These are phyloP conservation scores for Bipolaris cookei DNA, from an alignment of 2,329 filamentous ascomycete species.

Conservation along the genomic window DNA sequence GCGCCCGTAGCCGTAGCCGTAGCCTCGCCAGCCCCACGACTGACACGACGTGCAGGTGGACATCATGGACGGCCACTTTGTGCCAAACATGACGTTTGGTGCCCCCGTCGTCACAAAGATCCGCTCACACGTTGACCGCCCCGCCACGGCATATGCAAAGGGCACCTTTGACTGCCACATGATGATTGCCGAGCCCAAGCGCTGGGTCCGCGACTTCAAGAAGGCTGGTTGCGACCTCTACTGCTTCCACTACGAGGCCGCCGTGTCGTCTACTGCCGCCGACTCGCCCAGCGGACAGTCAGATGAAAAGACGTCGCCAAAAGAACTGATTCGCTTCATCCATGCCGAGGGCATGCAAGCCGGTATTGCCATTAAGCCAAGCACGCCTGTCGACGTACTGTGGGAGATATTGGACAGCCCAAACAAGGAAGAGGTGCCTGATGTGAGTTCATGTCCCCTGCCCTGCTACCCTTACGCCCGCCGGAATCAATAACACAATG, in stretches of 20 bases:
- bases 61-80: conserved; percentile 99
- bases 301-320: conserved; percentile 77
- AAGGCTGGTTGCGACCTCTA: conserved; percentile 96
- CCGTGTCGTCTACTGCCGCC: conserved; percentile 80
- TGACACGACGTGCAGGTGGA: conserved; percentile 94
- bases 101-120: conserved; percentile 95
- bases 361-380: conserved; percentile 94
- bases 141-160: conserved; percentile 71
- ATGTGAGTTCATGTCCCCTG: conserved; percentile 66
- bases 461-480: conserved; percentile 7
- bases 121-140: conserved; percentile 80
- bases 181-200: conserved; percentile 99
- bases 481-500: conserved; percentile 24
- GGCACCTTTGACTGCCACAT: conserved; percentile 99
- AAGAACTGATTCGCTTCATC: conserved; percentile 86
- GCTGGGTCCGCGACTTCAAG: conserved; percentile 96
- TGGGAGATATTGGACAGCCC: conserved; percentile 84
- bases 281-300: conserved; percentile 74
- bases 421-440: conserved; percentile 77
- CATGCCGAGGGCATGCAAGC: conserved; percentile 87
- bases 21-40: conserved; percentile 16
- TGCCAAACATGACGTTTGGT: conserved; percentile 97
- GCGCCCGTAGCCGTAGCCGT: conserved; percentile 15
- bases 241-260: conserved; percentile 99
- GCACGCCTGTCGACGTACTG: conserved; percentile 86